Evolutionary conservation across 805 yeast species (phyloP).

Genomic region (Lachancea sp.): DNA sequence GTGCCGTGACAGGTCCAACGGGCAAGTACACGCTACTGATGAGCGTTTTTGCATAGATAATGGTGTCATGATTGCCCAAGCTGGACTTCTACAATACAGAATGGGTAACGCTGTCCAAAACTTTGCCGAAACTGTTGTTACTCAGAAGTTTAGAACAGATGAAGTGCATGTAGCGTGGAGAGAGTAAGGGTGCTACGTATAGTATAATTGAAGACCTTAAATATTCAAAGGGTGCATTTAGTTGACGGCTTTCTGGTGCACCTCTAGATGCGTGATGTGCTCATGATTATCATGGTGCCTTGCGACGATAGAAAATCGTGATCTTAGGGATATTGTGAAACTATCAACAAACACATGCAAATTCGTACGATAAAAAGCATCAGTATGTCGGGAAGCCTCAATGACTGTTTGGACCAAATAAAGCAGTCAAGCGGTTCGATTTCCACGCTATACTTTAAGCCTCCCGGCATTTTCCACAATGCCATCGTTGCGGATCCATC

Average conservation of each 20-base stretch:
- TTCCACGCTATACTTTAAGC: conserved; percentile 41
- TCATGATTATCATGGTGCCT: not conserved
- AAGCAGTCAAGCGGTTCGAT: conserved; percentile 39
- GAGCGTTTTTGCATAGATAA: conserved; percentile 96
- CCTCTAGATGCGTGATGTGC: too few relatives aligned
- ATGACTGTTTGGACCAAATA: conserved; percentile 31
- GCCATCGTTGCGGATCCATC: conserved; percentile 40
- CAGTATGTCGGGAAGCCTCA: conserved; percentile 27
- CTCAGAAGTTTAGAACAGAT: conserved; percentile 91
- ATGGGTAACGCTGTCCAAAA: conserved; percentile 60
- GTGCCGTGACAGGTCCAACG: conserved; percentile 79
- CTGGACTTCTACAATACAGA: conserved; percentile 81
- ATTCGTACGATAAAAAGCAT: too few relatives aligned
- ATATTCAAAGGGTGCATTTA: too few relatives aligned
- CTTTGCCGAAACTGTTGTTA: conserved; percentile 70
- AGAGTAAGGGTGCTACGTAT: conserved; percentile 34
- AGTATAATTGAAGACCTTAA: not conserved
- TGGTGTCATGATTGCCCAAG: conserved; percentile 99
- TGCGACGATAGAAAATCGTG: not conserved
- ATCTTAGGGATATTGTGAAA: too few relatives aligned
- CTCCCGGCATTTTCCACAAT: conserved; percentile 61
- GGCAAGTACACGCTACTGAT: conserved; percentile 89
- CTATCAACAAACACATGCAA: too few relatives aligned
- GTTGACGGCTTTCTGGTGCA: too few relatives aligned
- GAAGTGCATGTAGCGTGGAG: conserved; percentile 91